Base-by-base conservation (phyloP, 225 moss, liverwort and hornwort species). In the Straminergon stramineum region DNA sequence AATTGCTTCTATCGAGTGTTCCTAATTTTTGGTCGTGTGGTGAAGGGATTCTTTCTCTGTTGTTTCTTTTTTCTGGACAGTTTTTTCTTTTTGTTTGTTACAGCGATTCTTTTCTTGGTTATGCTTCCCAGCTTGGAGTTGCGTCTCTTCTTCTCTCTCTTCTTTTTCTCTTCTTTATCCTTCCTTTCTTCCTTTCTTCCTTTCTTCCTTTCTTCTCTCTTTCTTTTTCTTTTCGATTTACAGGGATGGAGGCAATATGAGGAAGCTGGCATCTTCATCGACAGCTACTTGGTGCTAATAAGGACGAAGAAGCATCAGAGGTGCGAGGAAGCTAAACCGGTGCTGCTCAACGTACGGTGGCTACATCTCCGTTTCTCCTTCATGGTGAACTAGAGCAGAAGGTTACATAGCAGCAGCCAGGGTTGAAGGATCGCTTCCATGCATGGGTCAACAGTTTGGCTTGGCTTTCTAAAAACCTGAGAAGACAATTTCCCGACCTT, bases 151-250 rank as follows among this genome's bases (percentile, higher is more conserved):
- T 35, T 34, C 2, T 18, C 11, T 45, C 48, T 48, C 48, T 48
- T 11, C 7, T 4, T 15, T 10, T 14, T 6, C 31, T 20, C 15
- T 32, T 31, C 15, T 14, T 31, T 2, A n/a, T 6, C 34, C 15
- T 14, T 2, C 14, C 13, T 8, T 51, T 19, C 8, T 8, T 31
- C 28, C 11, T 11, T n/a, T n/a, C n/a, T n/a, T n/a, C n/a, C n/a
- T 22, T 8, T 5, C 24, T 13, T 15, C 16, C 4, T 0, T 21
- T 3, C 3, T 13, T 52, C n/a, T 7, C 6, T 16, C 8, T 22
- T 2, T 10, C 5, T 17, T 15, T 7, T 3, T 23, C n/a, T 37
- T 55, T 55, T 37, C 39, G 27, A 19, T 57, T 80, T 28, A 28
- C 58, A 80, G 28, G 58, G 58, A 58, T 58, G 80, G 58, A 57